Evolutionary conservation across 176 grass and related monocot genomes (phyloP).

Genomic region (Rhynchospora breviuscula): DNA sequence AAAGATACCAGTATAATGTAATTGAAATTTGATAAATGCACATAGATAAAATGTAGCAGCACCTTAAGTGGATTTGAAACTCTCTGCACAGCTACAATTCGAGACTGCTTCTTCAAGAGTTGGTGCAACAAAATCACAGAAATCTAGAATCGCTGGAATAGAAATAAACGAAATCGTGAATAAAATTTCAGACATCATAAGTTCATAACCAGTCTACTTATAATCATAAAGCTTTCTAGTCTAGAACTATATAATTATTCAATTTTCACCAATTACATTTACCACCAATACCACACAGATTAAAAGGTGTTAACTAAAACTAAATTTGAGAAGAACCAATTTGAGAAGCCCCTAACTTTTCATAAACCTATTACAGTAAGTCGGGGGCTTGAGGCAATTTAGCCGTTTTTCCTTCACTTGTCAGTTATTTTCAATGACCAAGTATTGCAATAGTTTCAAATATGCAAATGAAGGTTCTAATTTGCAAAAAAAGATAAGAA

Average conservation of each 20-base stretch:
- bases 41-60: not conserved
- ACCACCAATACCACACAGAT: not conserved
- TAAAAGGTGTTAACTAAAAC: not conserved
- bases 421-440: no score
- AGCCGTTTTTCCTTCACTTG: no score
- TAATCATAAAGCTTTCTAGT: not conserved
- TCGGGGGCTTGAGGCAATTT: no score
- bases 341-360: no score
- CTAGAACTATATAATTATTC: not conserved
- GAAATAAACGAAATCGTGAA: constrained; percentile 29
- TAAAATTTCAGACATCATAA: not conserved
- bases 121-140: constrained; percentile 73
- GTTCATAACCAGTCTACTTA: constrained; percentile 14
- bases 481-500: no score
- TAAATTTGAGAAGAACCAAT: not conserved
- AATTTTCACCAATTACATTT: not conserved
- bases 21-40: no score
- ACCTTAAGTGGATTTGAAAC: constrained; percentile 76
- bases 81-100: constrained; percentile 58
- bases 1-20: no score
- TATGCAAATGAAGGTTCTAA: no score
- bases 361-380: no score
- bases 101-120: constrained; percentile 84
- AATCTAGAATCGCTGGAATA: constrained; percentile 82
- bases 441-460: no score